phyloP scores from a whole-genome alignment of 2,329 filamentous ascomycete species.

The Rhynchosporium secalis region DNA sequence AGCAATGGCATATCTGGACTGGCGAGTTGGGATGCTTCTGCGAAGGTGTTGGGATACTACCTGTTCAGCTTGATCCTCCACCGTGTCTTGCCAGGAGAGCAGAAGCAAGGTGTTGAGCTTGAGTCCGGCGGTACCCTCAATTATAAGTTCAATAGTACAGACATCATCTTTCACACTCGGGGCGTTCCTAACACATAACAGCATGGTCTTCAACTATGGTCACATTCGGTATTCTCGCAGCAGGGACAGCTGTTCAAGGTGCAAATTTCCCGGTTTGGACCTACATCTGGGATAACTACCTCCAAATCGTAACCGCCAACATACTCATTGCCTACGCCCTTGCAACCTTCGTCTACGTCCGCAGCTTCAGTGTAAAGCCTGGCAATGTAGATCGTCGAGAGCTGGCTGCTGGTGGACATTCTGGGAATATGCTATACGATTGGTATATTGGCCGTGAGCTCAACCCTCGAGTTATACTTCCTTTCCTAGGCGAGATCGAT shows the following conservation, averaged over 20 bases:
- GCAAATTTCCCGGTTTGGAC: conserved; percentile 86
- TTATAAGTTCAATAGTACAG: conserved; percentile 77
- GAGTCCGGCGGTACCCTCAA: conserved; percentile 70
- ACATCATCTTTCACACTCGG: background rate
- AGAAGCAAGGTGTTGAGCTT: conserved; percentile 70
- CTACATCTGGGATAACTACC: conserved; percentile 88
- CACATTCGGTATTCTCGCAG: conserved; percentile 68
- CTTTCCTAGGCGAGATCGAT: conserved; percentile 80
- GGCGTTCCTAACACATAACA: conserved; percentile 41
- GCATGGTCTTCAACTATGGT: conserved; percentile 75
- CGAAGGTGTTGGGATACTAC: conserved; percentile 78
- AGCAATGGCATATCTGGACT: conserved; percentile 68
- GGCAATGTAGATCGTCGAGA: conserved; percentile 72
- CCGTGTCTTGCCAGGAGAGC: conserved; percentile 71
- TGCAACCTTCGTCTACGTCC: conserved; percentile 76
- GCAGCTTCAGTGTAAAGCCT: conserved; percentile 79
- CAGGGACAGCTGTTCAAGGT: conserved; percentile 75
- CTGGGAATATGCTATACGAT: conserved; percentile 86
- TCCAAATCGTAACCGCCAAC: conserved; percentile 82
- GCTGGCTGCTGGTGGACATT: conserved; percentile 77
- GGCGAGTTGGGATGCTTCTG: conserved; percentile 65
- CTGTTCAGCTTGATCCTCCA: conserved; percentile 73
- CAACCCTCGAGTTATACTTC: conserved; percentile 80
- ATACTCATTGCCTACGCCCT: conserved; percentile 73
- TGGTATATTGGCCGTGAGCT: conserved; percentile 97